Conservation (phyloP, 768 basidiomycete species). For the Lentinula sp. region DNA sequence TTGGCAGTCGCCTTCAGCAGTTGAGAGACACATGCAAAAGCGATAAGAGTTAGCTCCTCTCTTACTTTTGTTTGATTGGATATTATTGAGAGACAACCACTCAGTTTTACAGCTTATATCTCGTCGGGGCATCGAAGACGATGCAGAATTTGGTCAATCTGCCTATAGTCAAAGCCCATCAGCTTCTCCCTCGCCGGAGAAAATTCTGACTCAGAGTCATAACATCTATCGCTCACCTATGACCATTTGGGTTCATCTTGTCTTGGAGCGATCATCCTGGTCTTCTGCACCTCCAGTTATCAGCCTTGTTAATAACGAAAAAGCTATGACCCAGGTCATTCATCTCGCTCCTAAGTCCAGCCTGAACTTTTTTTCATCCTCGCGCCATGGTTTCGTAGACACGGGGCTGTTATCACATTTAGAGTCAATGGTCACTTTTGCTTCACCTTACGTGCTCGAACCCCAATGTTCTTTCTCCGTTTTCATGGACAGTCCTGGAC, state of each 20-base stretch:
- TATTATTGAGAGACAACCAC: background rate
- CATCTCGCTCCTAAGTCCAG: slow-evolving; percentile 15
- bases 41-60: slow-evolving; percentile 21
- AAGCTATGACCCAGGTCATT: slow-evolving; percentile 13
- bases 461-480: slow-evolving; percentile 41
- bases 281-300: slow-evolving; percentile 14
- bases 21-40: slow-evolving; percentile 49
- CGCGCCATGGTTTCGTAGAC: background rate
- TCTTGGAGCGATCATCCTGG: slow-evolving; percentile 12
- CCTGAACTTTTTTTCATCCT: background rate
- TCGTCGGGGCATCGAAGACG: slow-evolving; percentile 11
- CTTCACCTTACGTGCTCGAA: slow-evolving; percentile 36
- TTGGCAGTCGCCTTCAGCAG: slow-evolving; percentile 53
- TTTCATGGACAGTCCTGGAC: slow-evolving; percentile 26
- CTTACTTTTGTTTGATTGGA: background rate
- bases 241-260: slow-evolving; percentile 19
- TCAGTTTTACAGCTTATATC: slow-evolving; percentile 26
- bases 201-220: background rate
- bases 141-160: background rate
- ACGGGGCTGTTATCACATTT: slow-evolving; percentile 30
- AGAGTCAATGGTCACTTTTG: slow-evolving; percentile 41
- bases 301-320: slow-evolving; percentile 12
- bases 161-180: background rate
- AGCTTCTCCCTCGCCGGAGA: slow-evolving; percentile 11
- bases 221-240: background rate